Conservation (phyloP, 176 grass and related monocot genomes). For the Hordeum marinum region DNA sequence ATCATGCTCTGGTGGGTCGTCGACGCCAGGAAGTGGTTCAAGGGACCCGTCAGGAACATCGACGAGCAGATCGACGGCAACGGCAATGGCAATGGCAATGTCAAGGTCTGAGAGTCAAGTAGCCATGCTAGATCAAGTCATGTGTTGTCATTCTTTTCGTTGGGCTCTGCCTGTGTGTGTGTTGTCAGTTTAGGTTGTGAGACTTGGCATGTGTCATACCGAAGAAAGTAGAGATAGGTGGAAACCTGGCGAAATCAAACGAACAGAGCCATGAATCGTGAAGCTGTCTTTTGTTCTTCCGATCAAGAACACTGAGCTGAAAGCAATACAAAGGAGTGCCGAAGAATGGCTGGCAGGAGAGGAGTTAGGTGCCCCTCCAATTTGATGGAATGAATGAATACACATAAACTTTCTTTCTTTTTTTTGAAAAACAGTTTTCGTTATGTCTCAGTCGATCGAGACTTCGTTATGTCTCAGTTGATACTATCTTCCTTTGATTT, state of each 20-base stretch:
- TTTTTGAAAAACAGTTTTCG: too few relatives aligned
- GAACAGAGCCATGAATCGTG: not conserved
- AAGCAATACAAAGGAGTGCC: not conserved
- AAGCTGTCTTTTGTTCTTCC: not conserved
- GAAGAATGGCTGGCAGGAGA: not conserved
- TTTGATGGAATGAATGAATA: too few relatives aligned
- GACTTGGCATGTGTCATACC: not conserved
- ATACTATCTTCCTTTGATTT: too few relatives aligned
- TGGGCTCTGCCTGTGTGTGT: not conserved
- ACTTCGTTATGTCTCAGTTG: too few relatives aligned
- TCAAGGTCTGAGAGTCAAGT: constrained; percentile 45
- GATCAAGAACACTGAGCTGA: not conserved
- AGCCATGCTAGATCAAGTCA: not conserved
- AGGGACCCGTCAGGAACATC: constrained; percentile 86
- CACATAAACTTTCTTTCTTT: too few relatives aligned
- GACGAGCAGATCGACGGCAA: constrained; percentile 22
- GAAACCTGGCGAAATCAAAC: not conserved
- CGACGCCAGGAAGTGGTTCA: constrained; percentile 93
- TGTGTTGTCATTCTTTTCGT: too few relatives aligned
- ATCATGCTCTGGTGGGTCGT: constrained; percentile 92
- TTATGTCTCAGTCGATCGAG: too few relatives aligned
- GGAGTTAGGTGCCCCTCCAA: too few relatives aligned
- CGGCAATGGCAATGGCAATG: not conserved
- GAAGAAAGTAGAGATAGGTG: not conserved
- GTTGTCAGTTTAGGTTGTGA: not conserved